These are phyloP conservation scores for Hemerocallis citrina DNA, from an alignment of 106 monocot species.

Conservation along the genomic window DNA sequence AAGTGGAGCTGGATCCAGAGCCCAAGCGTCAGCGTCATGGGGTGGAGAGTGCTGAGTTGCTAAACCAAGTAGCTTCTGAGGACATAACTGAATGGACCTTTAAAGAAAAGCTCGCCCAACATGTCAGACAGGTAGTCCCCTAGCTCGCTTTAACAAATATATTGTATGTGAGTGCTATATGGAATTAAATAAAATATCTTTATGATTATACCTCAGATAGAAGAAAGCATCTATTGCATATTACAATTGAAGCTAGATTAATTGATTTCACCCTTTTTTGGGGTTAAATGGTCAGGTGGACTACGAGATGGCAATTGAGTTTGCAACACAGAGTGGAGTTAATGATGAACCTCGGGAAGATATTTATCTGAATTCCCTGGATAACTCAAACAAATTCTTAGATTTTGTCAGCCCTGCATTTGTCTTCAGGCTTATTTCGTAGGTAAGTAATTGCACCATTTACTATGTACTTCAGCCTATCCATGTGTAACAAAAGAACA, in stretches of 20 bases:
- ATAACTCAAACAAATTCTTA: slow-evolving; percentile 23
- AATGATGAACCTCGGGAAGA: slow-evolving; percentile 66
- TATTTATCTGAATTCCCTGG: slow-evolving; percentile 51
- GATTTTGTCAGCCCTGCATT: slow-evolving; percentile 51
- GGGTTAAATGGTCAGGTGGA: slow-evolving; percentile 34
- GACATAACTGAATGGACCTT: slow-evolving; percentile 54
- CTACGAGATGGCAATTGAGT: slow-evolving; percentile 75
- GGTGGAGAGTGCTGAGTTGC: slow-evolving; percentile 43
- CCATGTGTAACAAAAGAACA: no score
- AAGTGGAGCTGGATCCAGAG: slow-evolving; percentile 28
- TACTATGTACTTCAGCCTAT: no score
- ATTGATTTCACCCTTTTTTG: neutral
- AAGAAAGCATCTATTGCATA: no score
- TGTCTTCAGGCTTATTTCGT: slow-evolving; percentile 42
- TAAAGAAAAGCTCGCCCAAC: slow-evolving; percentile 47
- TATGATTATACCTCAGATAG: no score
- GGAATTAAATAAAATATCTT: no score
- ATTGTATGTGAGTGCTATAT: neutral
- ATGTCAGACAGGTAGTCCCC: slow-evolving; percentile 54
- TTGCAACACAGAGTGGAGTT: slow-evolving; percentile 65
- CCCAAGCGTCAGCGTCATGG: slow-evolving; percentile 34
- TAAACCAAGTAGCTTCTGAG: slow-evolving; percentile 43
- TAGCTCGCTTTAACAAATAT: neutral
- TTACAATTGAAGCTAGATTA: neutral
- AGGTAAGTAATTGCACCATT: no score